Base-by-base conservation (phyloP, 306 rosid genomes). In the Rosa persica region DNA sequence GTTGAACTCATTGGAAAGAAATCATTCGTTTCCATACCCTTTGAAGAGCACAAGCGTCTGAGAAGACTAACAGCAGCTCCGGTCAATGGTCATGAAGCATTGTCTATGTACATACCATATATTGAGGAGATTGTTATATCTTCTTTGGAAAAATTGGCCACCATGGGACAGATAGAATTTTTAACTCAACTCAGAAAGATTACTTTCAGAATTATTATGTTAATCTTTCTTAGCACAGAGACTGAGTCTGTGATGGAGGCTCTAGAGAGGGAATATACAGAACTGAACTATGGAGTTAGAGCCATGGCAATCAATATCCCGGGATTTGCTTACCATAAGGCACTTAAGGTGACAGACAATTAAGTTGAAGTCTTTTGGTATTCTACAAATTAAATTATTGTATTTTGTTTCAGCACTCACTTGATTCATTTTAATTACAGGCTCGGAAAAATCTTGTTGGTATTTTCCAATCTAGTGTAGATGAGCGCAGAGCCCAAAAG, bases 241-340 rank as follows among this genome's bases (percentile, higher is more conserved):
- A 87, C 90, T 65, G 93, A 88, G 78, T 54, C 72, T 5, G 83
- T 88, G 1, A 83, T 88, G 93, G 93, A 83, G 36, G 91, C 88
- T 66, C 70, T 95, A 84, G 98, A 95, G 83, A 92, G 80, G 80
- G 92, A 89, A 71, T 95, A 92, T 43, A 95, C 95, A 5, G 19
- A 66, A 5, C 95, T 95, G 74, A 95, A 95, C 48, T 42, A 86
- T 54, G 98, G 97, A 64, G 89, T 92, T 58, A 88, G 98, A 80
- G 97, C 98, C 77, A 90, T 95, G 98, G 77, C 87, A 6, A 90
- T 95, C 46, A 89, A 92, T 73, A 19, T 92, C 81, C 98, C 97
- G 5, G 98, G 98, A 72, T 95, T 95, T 43, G 97, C 97, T 13
- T 95, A 87, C 76, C 77, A 90, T 75, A 95, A 76, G 40, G 97